Conservation (phyloP, 768 basidiomycete species). For the Cystofilobasidium ferigula region DNA sequence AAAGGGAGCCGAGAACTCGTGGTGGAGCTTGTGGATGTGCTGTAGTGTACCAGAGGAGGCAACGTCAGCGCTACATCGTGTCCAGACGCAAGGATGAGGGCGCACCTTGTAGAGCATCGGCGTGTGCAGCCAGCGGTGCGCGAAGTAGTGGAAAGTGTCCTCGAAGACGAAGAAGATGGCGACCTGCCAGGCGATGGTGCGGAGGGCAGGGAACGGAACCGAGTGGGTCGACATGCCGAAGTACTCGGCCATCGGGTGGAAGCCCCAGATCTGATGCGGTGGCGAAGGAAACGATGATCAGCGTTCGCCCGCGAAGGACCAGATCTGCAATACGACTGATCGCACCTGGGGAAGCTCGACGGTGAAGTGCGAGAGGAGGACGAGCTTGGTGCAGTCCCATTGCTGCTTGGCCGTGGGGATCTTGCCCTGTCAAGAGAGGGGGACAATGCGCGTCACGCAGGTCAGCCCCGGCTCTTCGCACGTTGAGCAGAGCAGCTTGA, state of each 20-base stretch:
- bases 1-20: constrained; percentile 93
- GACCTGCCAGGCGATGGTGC: constrained; percentile 52
- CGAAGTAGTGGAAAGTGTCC: constrained; percentile 75
- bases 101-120: constrained; percentile 39
- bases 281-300: constrained; percentile 55
- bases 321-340: neutral
- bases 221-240: constrained; percentile 88
- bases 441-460: neutral
- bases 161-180: constrained; percentile 83
- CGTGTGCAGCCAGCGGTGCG: constrained; percentile 79
- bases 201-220: constrained; percentile 72
- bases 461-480: too few species aligned
- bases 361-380: constrained; percentile 88
- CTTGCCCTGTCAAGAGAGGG: constrained; percentile 43
- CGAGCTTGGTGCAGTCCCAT: constrained; percentile 90
- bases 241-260: constrained; percentile 53
- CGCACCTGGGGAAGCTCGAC: constrained; percentile 79
- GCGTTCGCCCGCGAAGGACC: neutral
- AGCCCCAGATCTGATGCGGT: constrained; percentile 46
- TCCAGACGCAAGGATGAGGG: constrained; percentile 39
- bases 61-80: neutral
- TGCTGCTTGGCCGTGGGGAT: constrained; percentile 69
- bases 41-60: constrained; percentile 39
- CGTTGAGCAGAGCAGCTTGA: neutral
- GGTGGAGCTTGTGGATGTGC: constrained; percentile 92